These are phyloP conservation scores for Sonneratia caseolaris DNA, from an alignment of 345 rosid genomes.

Conservation along the genomic window DNA sequence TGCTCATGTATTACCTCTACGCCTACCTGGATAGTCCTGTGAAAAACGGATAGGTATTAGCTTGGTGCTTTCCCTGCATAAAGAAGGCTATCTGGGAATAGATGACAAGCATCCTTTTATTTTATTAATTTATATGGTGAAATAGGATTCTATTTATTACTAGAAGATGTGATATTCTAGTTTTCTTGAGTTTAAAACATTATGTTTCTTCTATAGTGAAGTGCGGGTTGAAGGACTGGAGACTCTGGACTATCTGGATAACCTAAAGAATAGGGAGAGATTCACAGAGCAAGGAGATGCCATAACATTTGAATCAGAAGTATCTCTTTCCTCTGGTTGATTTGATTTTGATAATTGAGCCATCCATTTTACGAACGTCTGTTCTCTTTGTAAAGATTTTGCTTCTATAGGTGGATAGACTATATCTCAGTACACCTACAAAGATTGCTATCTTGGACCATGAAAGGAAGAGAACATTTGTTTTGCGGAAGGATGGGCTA, in stretches of 20 bases:
- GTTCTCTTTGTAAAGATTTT: not conserved
- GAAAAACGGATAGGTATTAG: not conserved
- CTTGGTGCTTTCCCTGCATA: not conserved
- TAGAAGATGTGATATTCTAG: not conserved
- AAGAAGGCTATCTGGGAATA: not conserved
- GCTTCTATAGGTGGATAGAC: constrained; percentile 30
- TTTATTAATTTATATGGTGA: not conserved
- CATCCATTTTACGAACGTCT: not conserved
- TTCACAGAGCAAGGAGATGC: constrained; percentile 67
- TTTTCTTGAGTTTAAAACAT: not conserved
- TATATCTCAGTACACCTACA: constrained; percentile 47
- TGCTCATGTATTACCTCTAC: no score
- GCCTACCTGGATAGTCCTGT: not conserved
- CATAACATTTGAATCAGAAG: constrained; percentile 55
- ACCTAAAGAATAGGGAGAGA: constrained; percentile 35
- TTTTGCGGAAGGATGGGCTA: constrained; percentile 50
- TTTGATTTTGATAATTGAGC: not conserved
- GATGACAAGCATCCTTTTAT: not conserved
- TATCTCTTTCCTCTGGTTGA: constrained; percentile 10
- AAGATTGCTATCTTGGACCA: constrained; percentile 57
- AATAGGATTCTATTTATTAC: not conserved
- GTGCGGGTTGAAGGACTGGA: constrained; percentile 61
- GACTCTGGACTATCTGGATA: constrained; percentile 54
- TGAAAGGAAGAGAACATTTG: constrained; percentile 53
- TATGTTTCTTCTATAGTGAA: constrained; percentile 34